These are phyloP conservation scores for Gamarada debralockiae DNA, from an alignment of 495 filamentous ascomycete species.

Conservation along the genomic window DNA sequence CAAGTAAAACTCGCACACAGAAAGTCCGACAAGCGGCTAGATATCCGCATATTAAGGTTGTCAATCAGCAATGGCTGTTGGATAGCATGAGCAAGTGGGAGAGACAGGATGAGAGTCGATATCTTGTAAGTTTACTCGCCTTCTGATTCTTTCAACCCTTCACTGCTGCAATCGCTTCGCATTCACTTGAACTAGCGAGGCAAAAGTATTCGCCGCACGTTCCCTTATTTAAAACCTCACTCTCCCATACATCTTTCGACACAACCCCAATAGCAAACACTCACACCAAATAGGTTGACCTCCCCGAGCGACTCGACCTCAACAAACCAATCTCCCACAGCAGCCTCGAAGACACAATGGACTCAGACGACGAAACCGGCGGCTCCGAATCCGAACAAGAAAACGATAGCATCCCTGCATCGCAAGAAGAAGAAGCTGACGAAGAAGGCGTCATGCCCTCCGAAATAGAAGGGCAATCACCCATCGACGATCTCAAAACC, in stretches of 20 bases:
- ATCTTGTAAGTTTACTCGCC: conserved; percentile 41
- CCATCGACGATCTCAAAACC: conserved; percentile 46
- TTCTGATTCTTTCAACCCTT: too few relatives aligned
- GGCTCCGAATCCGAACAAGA: conserved; percentile 36
- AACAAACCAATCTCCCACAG: conserved; percentile 24
- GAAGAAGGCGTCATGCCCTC: conserved; percentile 37
- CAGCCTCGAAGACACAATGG: conserved; percentile 28
- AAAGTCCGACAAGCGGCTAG: conserved; percentile 81
- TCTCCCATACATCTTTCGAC: too few relatives aligned
- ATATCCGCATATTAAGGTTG: conserved; percentile 73
- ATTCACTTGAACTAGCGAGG: too few relatives aligned
- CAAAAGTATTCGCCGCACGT: too few relatives aligned
- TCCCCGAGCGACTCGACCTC: conserved; percentile 25
- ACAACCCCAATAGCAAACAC: conserved; percentile 11
- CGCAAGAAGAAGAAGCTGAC: conserved; percentile 42
- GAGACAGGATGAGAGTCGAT: conserved; percentile 68
- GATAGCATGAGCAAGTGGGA: conserved; percentile 78
- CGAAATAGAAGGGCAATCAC: conserved; percentile 45
- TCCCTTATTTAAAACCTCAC: too few relatives aligned
- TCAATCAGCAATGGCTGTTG: conserved; percentile 83
- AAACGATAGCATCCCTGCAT: conserved; percentile 45
- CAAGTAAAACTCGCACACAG: conserved; percentile 68
- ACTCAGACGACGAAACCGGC: too few relatives aligned
- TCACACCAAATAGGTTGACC: conserved; percentile 52
- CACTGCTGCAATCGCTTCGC: too few relatives aligned